These are phyloP conservation scores for Colletotrichum euphorbiae DNA, from an alignment of 2,329 filamentous ascomycete species.

Conservation along the genomic window DNA sequence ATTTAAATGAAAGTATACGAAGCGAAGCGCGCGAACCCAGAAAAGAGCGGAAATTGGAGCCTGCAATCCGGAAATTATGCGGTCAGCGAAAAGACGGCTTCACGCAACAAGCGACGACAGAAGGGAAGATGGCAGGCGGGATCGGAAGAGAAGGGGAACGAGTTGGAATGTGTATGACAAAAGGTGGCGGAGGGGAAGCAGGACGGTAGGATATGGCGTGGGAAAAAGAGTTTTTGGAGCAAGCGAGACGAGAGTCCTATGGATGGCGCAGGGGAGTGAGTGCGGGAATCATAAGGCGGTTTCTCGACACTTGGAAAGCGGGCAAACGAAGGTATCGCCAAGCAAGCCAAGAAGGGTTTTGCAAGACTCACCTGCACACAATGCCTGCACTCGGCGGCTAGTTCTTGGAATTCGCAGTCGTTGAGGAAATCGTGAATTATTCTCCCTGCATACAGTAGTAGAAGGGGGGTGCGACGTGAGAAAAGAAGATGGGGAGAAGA, in stretches of 20 bases:
- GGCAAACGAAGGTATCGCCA: constrained; percentile 3
- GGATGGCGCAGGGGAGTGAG: constrained; percentile 43
- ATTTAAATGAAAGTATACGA: constrained; percentile 48
- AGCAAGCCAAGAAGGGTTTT: constrained; percentile 1
- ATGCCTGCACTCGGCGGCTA: constrained; percentile 41
- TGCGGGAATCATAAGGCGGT: constrained; percentile 46
- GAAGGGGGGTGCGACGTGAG: constrained; percentile 29
- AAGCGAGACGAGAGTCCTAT: constrained; percentile 28
- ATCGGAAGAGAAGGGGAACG: constrained; percentile 39
- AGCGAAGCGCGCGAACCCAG: constrained; percentile 42
- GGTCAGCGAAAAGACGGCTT: constrained; percentile 36
- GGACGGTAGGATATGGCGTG: constrained; percentile 28
- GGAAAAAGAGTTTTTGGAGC: constrained; percentile 44
- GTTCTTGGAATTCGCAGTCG: constrained; percentile 29
- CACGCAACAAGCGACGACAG: constrained; percentile 48
- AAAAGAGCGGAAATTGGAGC: constrained; percentile 49
- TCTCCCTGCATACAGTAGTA: constrained; percentile 28
- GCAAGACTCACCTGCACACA: constrained; percentile 38
- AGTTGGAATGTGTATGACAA: constrained; percentile 31
- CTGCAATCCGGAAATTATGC: constrained; percentile 46
- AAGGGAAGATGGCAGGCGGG: constrained; percentile 32
- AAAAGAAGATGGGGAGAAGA: constrained; percentile 10
- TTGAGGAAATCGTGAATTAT: constrained; percentile 24
- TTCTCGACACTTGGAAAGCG: constrained; percentile 50
- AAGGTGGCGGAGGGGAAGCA: constrained; percentile 43